Base-by-base conservation (phyloP, 176 grass and related monocot species). In the Eragrostis curvula region DNA sequence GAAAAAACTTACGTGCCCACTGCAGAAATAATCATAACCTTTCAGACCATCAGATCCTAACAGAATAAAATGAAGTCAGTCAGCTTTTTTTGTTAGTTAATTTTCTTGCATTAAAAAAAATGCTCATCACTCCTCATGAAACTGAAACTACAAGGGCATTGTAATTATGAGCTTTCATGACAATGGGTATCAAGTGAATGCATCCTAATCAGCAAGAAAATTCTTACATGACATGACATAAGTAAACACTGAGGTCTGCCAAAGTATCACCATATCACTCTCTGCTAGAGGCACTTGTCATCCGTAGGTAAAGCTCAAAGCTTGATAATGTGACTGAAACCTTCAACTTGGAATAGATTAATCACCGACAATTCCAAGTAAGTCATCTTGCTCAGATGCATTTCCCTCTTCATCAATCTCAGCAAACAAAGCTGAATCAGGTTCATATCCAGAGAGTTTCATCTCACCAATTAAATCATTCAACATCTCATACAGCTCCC, bases 381-480 rank as follows among this genome's bases (percentile, higher is more conserved):
- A 81, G 15, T 77, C 70, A 81, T 85, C 56, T 40, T 89, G 71
- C 45, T 81, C 82, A 40, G 27, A 76, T 71, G 45, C 47, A 36
- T 25, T 83, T n/a, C 55, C 84, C 48, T 85, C 83, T 86, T 88
- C 74, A 71, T 78, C 67, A 82, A 71, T 72, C 56, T 82, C 72
- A 83, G 74, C 46, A 77, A 86, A 82, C 42, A 27, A 74, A 66
- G 70, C 55, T 63, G 82, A 46, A 81, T 82, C 59, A 85, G 85
- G 87, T 36, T 85, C 75, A 87, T 90, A 86, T 63, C 83, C 85
- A 51, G 81, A 81, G 32, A 84, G 63, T 74, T 85, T 94, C 91
- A 97, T 97, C 78, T 92, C 88, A 91, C 45, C 73, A 81, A 89
- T 89, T 77, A 97, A 81, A 75, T 90, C 80, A 76, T 87, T 66